phyloP scores from a whole-genome alignment of 192 early-diverging fungal genomes.

The Backusella luteola region DNA sequence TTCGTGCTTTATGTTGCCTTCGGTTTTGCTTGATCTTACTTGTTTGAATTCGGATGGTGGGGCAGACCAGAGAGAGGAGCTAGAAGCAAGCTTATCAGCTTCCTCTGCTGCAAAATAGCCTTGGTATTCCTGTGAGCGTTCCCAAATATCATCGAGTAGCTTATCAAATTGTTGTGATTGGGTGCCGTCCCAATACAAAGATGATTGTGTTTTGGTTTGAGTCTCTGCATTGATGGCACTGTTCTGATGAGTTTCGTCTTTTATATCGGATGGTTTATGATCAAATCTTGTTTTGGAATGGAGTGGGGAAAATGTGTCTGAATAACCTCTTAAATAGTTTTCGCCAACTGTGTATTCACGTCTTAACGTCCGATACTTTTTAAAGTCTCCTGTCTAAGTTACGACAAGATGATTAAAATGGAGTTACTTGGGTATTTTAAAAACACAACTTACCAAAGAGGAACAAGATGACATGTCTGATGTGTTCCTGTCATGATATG shows the following conservation, averaged over 20 bases:
- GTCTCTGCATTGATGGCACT: neutral
- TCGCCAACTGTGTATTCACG: neutral
- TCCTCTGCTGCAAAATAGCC: constrained; percentile 9
- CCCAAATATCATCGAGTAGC: constrained; percentile 8
- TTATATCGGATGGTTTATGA: neutral
- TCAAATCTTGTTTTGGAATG: neutral
- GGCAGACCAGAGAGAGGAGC: neutral
- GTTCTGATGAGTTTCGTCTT: neutral
- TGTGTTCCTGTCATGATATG: neutral
- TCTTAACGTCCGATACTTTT: neutral
- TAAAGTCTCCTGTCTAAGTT: neutral
- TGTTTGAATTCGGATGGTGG: neutral
- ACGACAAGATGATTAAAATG: neutral
- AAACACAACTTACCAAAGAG: neutral
- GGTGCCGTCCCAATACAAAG: constrained; percentile 1
- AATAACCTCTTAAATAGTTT: neutral
- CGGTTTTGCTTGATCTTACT: neutral
- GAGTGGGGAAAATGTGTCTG: neutral
- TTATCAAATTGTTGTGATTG: constrained; percentile 15
- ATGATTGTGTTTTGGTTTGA: neutral
- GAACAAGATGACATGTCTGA: neutral
- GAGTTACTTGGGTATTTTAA: neutral
- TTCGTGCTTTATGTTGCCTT: neutral
- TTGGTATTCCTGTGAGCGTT: constrained; percentile 9
- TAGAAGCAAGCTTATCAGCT: neutral